Conservation (phyloP, 2,329 filamentous ascomycete species). For the Aspergillus sp. region DNA sequence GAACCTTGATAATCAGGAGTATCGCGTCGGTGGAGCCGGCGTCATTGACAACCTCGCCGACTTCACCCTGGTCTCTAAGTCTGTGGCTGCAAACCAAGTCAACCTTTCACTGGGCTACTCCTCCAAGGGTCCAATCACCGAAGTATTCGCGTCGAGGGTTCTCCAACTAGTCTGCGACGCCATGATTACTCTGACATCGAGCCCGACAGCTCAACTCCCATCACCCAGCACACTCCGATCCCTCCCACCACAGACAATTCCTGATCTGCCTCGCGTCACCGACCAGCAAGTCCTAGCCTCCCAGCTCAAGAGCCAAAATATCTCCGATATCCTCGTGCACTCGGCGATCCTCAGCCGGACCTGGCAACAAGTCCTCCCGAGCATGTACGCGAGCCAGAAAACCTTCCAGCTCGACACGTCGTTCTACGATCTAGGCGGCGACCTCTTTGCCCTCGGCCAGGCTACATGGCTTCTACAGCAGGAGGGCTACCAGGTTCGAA, state of each 20-base stretch:
- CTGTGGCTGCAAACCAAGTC: slow-evolving; percentile 32
- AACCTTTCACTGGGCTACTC: slow-evolving; percentile 45
- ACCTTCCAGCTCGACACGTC: slow-evolving; percentile 45
- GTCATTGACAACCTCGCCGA: slow-evolving; percentile 47
- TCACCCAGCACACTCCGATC: slow-evolving; percentile 38
- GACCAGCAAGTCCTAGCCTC: slow-evolving; percentile 34
- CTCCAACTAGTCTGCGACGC: slow-evolving; percentile 47
- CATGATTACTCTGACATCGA: slow-evolving; percentile 39
- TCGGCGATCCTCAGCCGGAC: slow-evolving; percentile 44
- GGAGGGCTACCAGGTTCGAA: slow-evolving; percentile 42
- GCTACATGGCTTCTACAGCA: slow-evolving; percentile 46
- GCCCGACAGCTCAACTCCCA: slow-evolving; percentile 38
- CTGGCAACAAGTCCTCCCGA: slow-evolving; percentile 46
- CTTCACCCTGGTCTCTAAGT: slow-evolving; percentile 44
- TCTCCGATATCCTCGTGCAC: slow-evolving; percentile 44
- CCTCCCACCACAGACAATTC: slow-evolving; percentile 34
- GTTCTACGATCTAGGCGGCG: slow-evolving; percentile 48
- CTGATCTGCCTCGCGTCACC: slow-evolving; percentile 32
- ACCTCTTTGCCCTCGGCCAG: slow-evolving; percentile 47
- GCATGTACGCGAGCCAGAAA: slow-evolving; percentile 23
- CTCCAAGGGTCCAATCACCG: slow-evolving; percentile 38
- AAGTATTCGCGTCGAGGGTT: slow-evolving; percentile 38
- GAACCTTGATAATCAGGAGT: slow-evolving; percentile 43
- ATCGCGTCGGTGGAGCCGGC: slow-evolving; percentile 44
- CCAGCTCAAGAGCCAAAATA: slow-evolving; percentile 41